These are phyloP conservation scores for Leccinum broughii DNA, from an alignment of 768 basidiomycete genomes.

Conservation along the genomic window DNA sequence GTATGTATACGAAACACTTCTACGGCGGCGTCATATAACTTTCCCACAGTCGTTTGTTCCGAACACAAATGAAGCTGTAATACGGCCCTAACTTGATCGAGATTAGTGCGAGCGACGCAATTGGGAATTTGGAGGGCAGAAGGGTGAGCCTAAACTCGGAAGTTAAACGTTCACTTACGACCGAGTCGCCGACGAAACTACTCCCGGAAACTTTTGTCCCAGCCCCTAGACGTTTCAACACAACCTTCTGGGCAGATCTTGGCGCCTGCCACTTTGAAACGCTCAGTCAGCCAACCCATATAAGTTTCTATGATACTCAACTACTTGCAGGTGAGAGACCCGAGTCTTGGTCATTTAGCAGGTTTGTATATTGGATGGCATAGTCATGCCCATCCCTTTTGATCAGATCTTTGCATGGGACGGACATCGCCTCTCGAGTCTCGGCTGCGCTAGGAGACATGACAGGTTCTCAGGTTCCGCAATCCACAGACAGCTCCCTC, in stretches of 20 bases:
- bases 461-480: background rate
- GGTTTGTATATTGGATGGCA: too few relatives aligned
- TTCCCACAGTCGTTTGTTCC: too few relatives aligned
- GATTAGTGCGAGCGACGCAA: too few relatives aligned
- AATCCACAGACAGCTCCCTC: background rate
- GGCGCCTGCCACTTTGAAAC: background rate
- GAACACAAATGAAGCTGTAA: too few relatives aligned
- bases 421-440: background rate
- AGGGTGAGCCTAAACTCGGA: too few relatives aligned
- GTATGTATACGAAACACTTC: too few relatives aligned
- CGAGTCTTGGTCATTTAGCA: background rate
- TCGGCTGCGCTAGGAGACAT: background rate
- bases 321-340: background rate
- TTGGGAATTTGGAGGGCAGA: too few relatives aligned
- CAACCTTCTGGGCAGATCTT: background rate
- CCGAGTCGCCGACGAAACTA: too few relatives aligned
- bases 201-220: too few relatives aligned
- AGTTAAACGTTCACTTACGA: too few relatives aligned
- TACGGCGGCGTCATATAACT: too few relatives aligned
- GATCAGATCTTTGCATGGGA: background rate
- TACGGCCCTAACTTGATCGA: too few relatives aligned
- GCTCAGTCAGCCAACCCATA: background rate
- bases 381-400: background rate
- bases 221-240: background rate
- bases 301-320: background rate